Base-by-base conservation (phyloP, 2,329 filamentous ascomycete genomes). In the Periconia digitata region DNA sequence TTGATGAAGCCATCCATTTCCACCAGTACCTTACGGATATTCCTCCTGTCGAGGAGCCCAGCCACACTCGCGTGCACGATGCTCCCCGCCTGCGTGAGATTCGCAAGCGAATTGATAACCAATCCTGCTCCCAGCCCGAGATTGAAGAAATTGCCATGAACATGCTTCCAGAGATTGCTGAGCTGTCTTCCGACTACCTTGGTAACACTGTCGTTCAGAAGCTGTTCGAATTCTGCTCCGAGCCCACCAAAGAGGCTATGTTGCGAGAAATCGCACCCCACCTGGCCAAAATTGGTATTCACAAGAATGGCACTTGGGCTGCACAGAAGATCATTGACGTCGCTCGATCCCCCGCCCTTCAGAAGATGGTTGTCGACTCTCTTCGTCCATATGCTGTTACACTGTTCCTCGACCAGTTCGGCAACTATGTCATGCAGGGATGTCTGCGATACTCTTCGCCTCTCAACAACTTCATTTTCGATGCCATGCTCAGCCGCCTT, bases 131-230 rank as follows among this genome's bases (percentile, higher is more conserved):
- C 1, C 83, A 88, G 51, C 79, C 86, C 16, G 94, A 99, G 71
- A 95, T 97, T 59, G 94, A 99, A 72, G 87, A 85, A 55, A 95
- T 94, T 54, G 94, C 94, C 35, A 80, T 89, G 52, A 89, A 90
- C 54, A 99, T 99, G 94, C 82, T 99, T 15, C 90, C 92, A 8
- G 94, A 99, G 71, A 94, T 99, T 67, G 90, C 92, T 3, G 94
- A 99, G 72, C 79, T 99, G 20, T 83, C 94, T 2, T 96, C 92
- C 0, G 94, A 99, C 72, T 99, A 99, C 64, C 82, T 99, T 24
- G 94, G 94, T 60, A 99, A 99, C 75, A 99, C 94, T 0, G 94
- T 99, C n/a, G 92, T 99, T 16, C 94, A 99, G 75, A 99, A 99
- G 74, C 79, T 99, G 39, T 99, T 99, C 66, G 92, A 99, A 72